Evolutionary conservation across 352 stramenopile species (phyloP), one percentile per base, ranked within the genome.

Genomic region (Pythium aphanidermatum): DNA sequence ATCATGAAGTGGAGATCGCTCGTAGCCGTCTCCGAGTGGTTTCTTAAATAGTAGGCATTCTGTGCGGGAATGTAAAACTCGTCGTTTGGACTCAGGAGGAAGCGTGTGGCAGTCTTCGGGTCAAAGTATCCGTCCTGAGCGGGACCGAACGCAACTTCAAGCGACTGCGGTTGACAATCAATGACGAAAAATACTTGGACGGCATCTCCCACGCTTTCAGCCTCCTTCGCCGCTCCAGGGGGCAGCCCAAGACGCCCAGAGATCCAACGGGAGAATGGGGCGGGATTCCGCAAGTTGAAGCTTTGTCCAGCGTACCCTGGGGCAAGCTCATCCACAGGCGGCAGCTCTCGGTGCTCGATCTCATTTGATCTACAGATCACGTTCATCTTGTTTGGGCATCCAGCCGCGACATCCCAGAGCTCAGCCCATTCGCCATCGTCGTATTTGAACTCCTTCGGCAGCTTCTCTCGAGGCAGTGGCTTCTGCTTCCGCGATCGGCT

Each of bases 11-110:
- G 96, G 48, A 99, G 65, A 35, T 96, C 72, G 49, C 77, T 88
- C 45, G 92, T 73, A 2, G 72, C 68, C 5, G 63, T 83, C 40
- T 69, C 69, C 12, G 87, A 97, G 68, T 98, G 95, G 66, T 99
- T 99, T 60, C 97, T 90, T 46, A 98, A 80, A 58, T 91, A 86
- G 62, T 98, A 99, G 17, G 92, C 86, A 58, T 98, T 99, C 45
- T 94, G 86, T 16, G 95, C 71, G 12, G 96, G 96, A 34, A 99
- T 86, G 58, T 97, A 96, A 60, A 98, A 99, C 63, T 98, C 90
- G 63, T 99, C 96, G 6, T 94, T 93, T 4, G 86, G 79, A 23
- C 74, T 89, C 3, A 99, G 65, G 28, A 98, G 56, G 69, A 96
- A 98, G 34, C 94, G 77, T 44, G 95, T 90, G 14, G 95, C 95